Conservation (phyloP, 2,329 filamentous ascomycete species). For the Exserohilum rostratum region DNA sequence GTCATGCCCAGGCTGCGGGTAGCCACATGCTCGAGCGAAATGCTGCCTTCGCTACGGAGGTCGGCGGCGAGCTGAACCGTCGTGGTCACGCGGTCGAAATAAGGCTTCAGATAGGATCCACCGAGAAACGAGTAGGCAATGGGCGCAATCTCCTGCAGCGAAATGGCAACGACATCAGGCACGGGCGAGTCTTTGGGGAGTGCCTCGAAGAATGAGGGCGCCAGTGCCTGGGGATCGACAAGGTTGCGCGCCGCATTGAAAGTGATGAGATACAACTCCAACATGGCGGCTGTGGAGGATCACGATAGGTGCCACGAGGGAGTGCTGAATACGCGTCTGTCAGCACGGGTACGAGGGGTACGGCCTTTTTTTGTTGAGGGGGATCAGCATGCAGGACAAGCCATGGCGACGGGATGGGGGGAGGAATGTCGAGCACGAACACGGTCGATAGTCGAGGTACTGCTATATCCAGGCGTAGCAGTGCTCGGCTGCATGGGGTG, state of each 20-base stretch:
- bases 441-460: background rate
- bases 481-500: background rate
- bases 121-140: slow-evolving; percentile 85
- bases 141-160: slow-evolving; percentile 87
- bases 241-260: slow-evolving; percentile 84
- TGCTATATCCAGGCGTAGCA: background rate
- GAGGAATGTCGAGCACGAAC: background rate
- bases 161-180: slow-evolving; percentile 70
- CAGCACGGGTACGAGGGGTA: slow-evolving; percentile 21
- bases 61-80: slow-evolving; percentile 73
- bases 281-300: slow-evolving; percentile 30
- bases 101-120: slow-evolving; percentile 76
- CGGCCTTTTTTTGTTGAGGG: slow-evolving; percentile 9
- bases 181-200: slow-evolving; percentile 57
- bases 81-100: slow-evolving; percentile 72
- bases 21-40: slow-evolving; percentile 71
- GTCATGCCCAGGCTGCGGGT: slow-evolving; percentile 86
- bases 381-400: slow-evolving; percentile 11
- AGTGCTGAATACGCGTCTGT: slow-evolving; percentile 22
- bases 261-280: slow-evolving; percentile 79
- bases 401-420: background rate
- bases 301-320: background rate
- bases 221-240: slow-evolving; percentile 73
- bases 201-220: slow-evolving; percentile 64
- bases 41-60: slow-evolving; percentile 47